Percentiles rank a stretch among this genome's conserved stretches.
phyloP scores from a whole-genome alignment of 257 asterid genomes.

The Ligustrum vulgare region DNA sequence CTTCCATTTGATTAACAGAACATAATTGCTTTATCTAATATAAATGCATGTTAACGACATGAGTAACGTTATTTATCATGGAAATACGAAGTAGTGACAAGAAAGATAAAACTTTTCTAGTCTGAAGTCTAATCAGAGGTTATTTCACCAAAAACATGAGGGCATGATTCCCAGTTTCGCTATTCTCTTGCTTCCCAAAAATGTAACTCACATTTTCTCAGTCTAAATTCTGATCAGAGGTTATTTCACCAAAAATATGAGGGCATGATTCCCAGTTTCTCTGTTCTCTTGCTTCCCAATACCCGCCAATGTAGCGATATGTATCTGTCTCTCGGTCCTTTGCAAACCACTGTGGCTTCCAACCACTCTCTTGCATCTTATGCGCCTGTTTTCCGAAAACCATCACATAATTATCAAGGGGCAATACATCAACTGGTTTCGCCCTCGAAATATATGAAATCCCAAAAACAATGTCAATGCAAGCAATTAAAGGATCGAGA shows the following conservation, averaged over 20 bases:
- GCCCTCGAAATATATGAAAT: not conserved
- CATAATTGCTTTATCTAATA: not conserved
- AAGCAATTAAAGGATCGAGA: not conserved
- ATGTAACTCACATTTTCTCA: constrained; percentile 19
- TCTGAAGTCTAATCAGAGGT: constrained; percentile 48
- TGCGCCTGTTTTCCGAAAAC: constrained; percentile 59
- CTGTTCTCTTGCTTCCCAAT: constrained; percentile 89
- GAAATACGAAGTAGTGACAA: not conserved
- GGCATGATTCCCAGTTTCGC: constrained; percentile 78
- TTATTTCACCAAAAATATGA: constrained; percentile 75
- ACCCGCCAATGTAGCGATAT: constrained; percentile 69
- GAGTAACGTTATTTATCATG: not conserved
- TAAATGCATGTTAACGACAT: not conserved
- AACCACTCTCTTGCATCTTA: constrained; percentile 88
- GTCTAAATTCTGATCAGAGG: constrained; percentile 53
- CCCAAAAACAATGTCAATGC: not conserved
- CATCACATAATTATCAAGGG: constrained; percentile 8
- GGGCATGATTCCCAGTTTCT: constrained; percentile 83
- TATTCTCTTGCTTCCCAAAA: constrained; percentile 84
- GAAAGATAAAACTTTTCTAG: not conserved
- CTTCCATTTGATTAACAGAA: not conserved
- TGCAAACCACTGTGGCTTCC: constrained; percentile 87
- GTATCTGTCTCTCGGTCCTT: constrained; percentile 54
- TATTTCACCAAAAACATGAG: constrained; percentile 77
- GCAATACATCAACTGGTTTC: not conserved